A percentile compares a stretch with the other conserved stretches of the same genome.
Evolutionary conservation across 148 eudicot species (phyloP).

Genomic region (Polygonum aviculare): DNA sequence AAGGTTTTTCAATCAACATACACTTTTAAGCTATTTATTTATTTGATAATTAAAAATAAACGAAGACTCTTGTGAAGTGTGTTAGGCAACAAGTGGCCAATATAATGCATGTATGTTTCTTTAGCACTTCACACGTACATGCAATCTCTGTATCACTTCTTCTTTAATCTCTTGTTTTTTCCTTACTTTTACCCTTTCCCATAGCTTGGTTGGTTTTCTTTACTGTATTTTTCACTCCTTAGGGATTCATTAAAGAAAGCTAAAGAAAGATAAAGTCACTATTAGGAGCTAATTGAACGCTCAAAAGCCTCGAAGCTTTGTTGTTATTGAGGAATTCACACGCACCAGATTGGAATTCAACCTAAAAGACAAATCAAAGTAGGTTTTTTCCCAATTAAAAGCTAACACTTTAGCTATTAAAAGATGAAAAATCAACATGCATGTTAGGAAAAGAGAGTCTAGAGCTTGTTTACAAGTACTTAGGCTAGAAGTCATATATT

Average conservation of each 20-base stretch:
- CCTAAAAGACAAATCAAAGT: constrained; percentile 5
- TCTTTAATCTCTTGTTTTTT: constrained; percentile 4
- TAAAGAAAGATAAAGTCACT: not conserved
- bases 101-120: not conserved
- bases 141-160: not conserved
- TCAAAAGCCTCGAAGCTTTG: not conserved
- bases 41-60: not conserved
- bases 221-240: not conserved
- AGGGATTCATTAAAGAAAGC: not conserved
- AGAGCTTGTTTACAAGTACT: not conserved
- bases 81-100: not conserved
- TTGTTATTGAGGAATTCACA: constrained; percentile 2
- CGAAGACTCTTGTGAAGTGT: not conserved
- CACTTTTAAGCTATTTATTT: not conserved
- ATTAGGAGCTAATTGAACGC: not conserved
- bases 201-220: not conserved
- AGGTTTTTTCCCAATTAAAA: not conserved
- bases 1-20: not conserved
- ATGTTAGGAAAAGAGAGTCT: not conserved
- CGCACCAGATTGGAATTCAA: not conserved
- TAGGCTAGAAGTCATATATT: not conserved
- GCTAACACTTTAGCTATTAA: not conserved
- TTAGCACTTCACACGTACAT: not conserved
- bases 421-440: not conserved
- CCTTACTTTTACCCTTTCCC: not conserved